Evolutionary conservation across 1,139 yeast genomes (phyloP).

Genomic region (Meyerozyma athensensis): DNA sequence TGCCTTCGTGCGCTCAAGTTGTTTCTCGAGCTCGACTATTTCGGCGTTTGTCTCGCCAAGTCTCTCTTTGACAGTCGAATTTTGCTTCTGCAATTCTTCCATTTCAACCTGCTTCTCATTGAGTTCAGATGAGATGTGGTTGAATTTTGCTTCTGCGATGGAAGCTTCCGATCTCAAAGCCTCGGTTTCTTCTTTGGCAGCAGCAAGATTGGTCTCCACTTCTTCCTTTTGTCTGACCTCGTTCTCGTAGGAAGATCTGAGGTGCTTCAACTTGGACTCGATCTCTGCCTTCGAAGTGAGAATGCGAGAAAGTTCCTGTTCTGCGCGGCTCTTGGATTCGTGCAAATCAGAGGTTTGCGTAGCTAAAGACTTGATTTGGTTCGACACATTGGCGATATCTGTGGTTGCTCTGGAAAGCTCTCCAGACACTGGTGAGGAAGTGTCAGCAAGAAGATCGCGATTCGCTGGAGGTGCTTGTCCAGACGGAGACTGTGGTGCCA

Average conservation of each 20-base stretch:
- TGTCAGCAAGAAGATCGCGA: slow-evolving; percentile 52
- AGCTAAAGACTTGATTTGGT: slow-evolving; percentile 75
- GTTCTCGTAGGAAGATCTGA: slow-evolving; percentile 69
- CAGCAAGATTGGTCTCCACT: slow-evolving; percentile 56
- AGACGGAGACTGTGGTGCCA: slow-evolving; percentile 9
- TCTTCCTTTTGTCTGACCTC: slow-evolving; percentile 73
- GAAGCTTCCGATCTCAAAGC: slow-evolving; percentile 72
- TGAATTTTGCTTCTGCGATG: slow-evolving; percentile 75
- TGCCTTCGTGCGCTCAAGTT: slow-evolving; percentile 44
- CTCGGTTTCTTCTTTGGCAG: slow-evolving; percentile 66
- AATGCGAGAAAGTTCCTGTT: slow-evolving; percentile 66
- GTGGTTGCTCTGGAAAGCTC: slow-evolving; percentile 75
- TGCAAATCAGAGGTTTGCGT: slow-evolving; percentile 68
- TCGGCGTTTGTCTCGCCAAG: slow-evolving; percentile 66
- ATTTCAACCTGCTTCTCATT: slow-evolving; percentile 56
- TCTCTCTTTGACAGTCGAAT: slow-evolving; percentile 60
- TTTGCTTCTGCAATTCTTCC: slow-evolving; percentile 64
- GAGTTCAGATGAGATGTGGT: slow-evolving; percentile 65
- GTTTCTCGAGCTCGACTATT: slow-evolving; percentile 52
- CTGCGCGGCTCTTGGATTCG: slow-evolving; percentile 70
- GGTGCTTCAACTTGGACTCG: slow-evolving; percentile 59
- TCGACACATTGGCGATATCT: slow-evolving; percentile 82
- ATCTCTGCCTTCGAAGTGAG: slow-evolving; percentile 65
- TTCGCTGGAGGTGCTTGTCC: slow-evolving; percentile 19
- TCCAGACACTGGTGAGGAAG: slow-evolving; percentile 51